These are phyloP conservation scores for Fragaria iinumae DNA, from an alignment of 306 rosid species.

Conservation along the genomic window DNA sequence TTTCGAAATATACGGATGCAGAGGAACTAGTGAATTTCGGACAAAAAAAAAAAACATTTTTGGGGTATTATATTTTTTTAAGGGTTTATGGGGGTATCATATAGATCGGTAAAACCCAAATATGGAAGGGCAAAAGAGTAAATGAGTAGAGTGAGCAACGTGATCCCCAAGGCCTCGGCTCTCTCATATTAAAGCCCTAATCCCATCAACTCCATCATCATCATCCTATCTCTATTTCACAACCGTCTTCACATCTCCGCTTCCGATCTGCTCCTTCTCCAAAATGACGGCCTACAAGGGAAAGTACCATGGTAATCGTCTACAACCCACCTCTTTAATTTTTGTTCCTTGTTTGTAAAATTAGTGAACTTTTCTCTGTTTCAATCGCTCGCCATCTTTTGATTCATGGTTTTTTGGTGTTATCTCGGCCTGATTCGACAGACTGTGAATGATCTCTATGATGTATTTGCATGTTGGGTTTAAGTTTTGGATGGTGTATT, in stretches of 20 bases:
- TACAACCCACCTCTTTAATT: not conserved
- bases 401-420: not conserved
- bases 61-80: no score
- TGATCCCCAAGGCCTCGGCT: not conserved
- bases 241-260: not conserved
- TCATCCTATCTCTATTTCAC: not conserved
- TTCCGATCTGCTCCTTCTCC: not conserved
- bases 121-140: not conserved
- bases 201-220: not conserved
- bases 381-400: not conserved
- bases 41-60: no score
- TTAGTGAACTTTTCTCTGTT: no score
- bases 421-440: not conserved
- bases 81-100: no score
- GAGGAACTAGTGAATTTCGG: no score
- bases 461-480: not conserved
- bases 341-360: not conserved
- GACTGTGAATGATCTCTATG: not conserved
- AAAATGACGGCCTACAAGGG: conserved; percentile 70
- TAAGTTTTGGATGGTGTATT: not conserved
- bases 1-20: no score
- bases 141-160: not conserved
- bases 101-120: no score
- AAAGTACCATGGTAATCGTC: conserved; percentile 56
- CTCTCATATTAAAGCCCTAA: not conserved